Conservation (phyloP, 2,329 filamentous ascomycete species). For the Pseudogymnoascus sp. region DNA sequence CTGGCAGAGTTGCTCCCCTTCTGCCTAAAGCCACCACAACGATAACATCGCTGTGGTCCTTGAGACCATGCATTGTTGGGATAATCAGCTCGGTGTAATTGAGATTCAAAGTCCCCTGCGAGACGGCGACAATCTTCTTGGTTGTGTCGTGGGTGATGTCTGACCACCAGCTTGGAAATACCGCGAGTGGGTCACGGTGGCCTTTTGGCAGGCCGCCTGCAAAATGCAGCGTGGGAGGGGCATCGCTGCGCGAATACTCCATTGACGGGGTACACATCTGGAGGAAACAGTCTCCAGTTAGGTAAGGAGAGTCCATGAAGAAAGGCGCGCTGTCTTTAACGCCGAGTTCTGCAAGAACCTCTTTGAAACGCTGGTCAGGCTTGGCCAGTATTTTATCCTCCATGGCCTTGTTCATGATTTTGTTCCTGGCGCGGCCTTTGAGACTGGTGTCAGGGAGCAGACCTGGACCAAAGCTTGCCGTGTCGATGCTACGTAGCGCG, state of each 20-base stretch:
- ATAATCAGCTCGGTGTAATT: constrained; percentile 27
- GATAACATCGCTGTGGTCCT: constrained; percentile 27
- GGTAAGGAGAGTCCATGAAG: constrained; percentile 20
- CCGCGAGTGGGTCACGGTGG: constrained; percentile 21
- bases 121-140: constrained; percentile 30
- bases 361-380: constrained; percentile 6
- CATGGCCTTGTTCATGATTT: constrained; percentile 20
- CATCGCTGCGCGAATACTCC: constrained; percentile 30
- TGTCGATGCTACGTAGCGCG: constrained; percentile 30
- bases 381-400: constrained; percentile 15
- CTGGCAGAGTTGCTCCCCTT: constrained; percentile 23
- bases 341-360: constrained; percentile 25
- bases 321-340: constrained; percentile 20
- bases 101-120: constrained; percentile 29
- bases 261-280: constrained; percentile 30
- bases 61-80: constrained; percentile 29
- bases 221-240: constrained; percentile 34
- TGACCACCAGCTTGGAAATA: constrained; percentile 37
- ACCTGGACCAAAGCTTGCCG: constrained; percentile 31
- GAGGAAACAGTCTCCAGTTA: constrained; percentile 23
- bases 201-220: constrained; percentile 34
- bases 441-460: constrained; percentile 31
- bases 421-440: constrained; percentile 30
- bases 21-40: constrained; percentile 27
- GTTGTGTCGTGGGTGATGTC: constrained; percentile 32